A percentile compares a stretch with the other conserved stretches of the same genome.
Evolutionary conservation across 1,284 basidiomycete genomes (phyloP).

Genomic region (Cutaneotrichosporon mucoides): DNA sequence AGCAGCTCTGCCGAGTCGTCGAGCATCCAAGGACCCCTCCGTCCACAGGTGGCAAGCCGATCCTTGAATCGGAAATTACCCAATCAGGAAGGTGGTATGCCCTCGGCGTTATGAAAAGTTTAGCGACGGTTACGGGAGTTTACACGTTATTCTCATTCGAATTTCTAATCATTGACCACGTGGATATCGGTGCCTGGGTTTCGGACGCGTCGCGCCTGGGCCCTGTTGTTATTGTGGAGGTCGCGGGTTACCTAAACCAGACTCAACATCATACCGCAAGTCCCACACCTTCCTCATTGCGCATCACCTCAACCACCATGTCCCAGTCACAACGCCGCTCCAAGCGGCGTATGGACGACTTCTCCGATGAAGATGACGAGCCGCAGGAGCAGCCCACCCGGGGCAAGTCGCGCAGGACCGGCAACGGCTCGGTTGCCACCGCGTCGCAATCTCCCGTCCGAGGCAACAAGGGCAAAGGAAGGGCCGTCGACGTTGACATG

Average conservation of each 20-base stretch:
- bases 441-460: not conserved
- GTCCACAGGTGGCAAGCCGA: not conserved
- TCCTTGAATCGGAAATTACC: not conserved
- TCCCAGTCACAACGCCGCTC: not conserved
- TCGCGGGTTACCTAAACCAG: no score
- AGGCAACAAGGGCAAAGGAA: not conserved
- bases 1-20: not conserved
- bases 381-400: not conserved
- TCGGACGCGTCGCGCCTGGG: not conserved
- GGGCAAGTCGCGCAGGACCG: not conserved
- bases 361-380: slow-evolving; percentile 1
- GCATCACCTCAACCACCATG: not conserved
- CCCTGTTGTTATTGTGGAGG: not conserved
- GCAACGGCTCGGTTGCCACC: not conserved
- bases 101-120: slow-evolving; percentile 1
- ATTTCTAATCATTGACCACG: not conserved
- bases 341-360: not conserved
- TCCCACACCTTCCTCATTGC: not conserved
- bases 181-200: not conserved
- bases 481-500: not conserved
- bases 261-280: no score
- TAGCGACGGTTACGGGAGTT: not conserved
- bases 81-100: not conserved
- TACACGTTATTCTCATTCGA: not conserved
- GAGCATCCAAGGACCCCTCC: slow-evolving; percentile 1